A percentile compares a stretch with the other conserved stretches of the same genome.
Evolutionary conservation across 2,329 filamentous ascomycete genomes (phyloP).

Genomic region (Diaporthe ilicicola): DNA sequence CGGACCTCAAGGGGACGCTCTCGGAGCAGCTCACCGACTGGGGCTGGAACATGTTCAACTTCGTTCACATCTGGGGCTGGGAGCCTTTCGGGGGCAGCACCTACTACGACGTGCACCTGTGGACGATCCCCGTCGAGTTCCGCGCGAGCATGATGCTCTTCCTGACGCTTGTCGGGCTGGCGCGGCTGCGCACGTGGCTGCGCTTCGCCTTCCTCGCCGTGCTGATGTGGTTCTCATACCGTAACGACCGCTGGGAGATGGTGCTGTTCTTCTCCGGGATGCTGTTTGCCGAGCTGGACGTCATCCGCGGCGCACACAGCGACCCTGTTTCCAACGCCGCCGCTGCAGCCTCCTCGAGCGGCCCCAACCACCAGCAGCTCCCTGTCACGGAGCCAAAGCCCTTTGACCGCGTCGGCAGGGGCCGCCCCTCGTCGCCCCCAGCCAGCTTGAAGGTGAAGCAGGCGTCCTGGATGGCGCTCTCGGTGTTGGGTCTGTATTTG

Average conservation of each 20-base stretch:
- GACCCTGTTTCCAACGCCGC: conserved; percentile 33
- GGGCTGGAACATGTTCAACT: conserved; percentile 56
- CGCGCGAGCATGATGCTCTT: conserved; percentile 67
- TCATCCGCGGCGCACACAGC: conserved; percentile 57
- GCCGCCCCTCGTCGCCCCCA: not conserved
- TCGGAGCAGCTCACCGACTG: conserved; percentile 55
- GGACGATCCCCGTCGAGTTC: conserved; percentile 71
- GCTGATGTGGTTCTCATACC: conserved; percentile 55
- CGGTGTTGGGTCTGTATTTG: conserved; percentile 62
- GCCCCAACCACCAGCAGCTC: conserved; percentile 10
- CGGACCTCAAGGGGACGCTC: conserved; percentile 46
- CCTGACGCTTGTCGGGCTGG: conserved; percentile 58
- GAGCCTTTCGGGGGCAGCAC: conserved; percentile 56
- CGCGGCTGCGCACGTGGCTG: conserved; percentile 52
- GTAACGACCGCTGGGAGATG: conserved; percentile 62
- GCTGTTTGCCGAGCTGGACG: conserved; percentile 63
- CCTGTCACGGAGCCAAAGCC: conserved; percentile 13
- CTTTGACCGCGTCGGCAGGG: conserved; percentile 26
- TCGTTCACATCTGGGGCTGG: conserved; percentile 62
- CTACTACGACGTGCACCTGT: conserved; percentile 66
- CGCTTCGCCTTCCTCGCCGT: conserved; percentile 53
- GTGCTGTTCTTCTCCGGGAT: conserved; percentile 64
- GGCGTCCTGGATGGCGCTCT: conserved; percentile 51
- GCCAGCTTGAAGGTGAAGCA: conserved; percentile 3
- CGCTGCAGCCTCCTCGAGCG: conserved; percentile 18